phyloP scores from a whole-genome alignment of 31 red algal species.

The Bonnemaisonia californica region DNA sequence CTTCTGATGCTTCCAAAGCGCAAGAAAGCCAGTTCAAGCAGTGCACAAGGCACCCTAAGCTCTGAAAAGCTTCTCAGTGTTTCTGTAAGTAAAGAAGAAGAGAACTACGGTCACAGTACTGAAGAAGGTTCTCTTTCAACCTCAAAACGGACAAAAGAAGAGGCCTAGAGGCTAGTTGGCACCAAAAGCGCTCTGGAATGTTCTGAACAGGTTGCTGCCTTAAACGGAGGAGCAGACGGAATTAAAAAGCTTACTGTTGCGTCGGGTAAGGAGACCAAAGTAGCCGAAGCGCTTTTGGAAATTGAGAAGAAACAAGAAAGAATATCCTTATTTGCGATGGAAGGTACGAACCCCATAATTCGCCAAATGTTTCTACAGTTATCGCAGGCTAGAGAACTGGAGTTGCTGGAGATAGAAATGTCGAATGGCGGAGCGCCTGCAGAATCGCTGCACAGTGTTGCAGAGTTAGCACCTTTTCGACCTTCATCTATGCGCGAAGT shows the following conservation, averaged over 20 bases:
- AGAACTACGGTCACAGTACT: no score
- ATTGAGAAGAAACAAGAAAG: background rate
- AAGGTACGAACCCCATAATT: background rate
- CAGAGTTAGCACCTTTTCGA: no score
- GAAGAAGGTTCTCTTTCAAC: no score
- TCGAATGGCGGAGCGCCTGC: no score
- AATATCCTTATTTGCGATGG: background rate
- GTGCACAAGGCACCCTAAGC: background rate
- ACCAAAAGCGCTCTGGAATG: background rate
- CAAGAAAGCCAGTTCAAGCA: background rate
- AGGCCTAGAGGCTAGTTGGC: background rate
- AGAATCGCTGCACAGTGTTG: no score
- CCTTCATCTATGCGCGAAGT: no score
- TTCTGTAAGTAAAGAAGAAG: background rate
- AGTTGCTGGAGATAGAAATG: background rate
- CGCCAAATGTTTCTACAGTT: background rate
- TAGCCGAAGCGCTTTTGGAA: background rate
- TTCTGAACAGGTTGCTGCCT: background rate
- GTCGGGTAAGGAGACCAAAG: slow-evolving; percentile 7
- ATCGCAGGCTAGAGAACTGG: background rate
- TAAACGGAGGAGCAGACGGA: slow-evolving; percentile 17
- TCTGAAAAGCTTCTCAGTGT: background rate
- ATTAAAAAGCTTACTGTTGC: background rate
- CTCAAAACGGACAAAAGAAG: background rate
- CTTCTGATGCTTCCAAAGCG: background rate